Evolutionary conservation across 2,329 filamentous ascomycete species (phyloP), one percentile per base, ranked within the genome.

Genomic region (Pseudocercospora eumusae): DNA sequence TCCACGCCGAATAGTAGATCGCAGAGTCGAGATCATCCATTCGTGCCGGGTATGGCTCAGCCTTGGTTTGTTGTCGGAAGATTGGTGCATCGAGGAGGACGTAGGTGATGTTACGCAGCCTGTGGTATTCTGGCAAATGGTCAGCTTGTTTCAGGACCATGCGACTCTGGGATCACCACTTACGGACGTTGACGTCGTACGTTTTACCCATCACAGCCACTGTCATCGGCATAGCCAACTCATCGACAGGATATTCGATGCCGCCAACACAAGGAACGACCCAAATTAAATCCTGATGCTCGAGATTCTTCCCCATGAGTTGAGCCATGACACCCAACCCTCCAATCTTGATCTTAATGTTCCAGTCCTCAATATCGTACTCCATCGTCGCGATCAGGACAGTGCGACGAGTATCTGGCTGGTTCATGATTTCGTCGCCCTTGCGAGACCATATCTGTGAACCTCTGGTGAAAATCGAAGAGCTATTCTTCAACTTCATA

Each of bases 21-120:
- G 87, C 87, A 65, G 82, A 86, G 64, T 87, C 85, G 58, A 89
- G 78, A 70, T 89, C 86, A 70, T 89, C 87, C 87, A 89, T 89
- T 31, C 86, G 82, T 40, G 85, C 79, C 15, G 87, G 86, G 68
- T 89, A 89, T 0, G 86, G 86, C 64, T 88, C 84, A 20, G 82
- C 77, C 67, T 83, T 83, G 2, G 83, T 83, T 70, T 89, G 86
- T 63, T 84, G 81, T 59, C 87, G 82, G 76, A 89, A 89, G 20
- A 89, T 82, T 0, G 86, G 86, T 0, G 86, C 84, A 71, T 89
- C 87, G 9, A 89, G 79, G 1, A 89, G 80, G 64, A 89, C 85
- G 72, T 86, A 89, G 4, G 86, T 89, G 66, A 89, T 88, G 73
- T 89, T 89, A 61, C 83, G 81, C 54, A 85, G 74, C 59, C 80